Conservation (phyloP, 2,329 filamentous ascomycete genomes). For the Aspergillus pseudonomiae region DNA sequence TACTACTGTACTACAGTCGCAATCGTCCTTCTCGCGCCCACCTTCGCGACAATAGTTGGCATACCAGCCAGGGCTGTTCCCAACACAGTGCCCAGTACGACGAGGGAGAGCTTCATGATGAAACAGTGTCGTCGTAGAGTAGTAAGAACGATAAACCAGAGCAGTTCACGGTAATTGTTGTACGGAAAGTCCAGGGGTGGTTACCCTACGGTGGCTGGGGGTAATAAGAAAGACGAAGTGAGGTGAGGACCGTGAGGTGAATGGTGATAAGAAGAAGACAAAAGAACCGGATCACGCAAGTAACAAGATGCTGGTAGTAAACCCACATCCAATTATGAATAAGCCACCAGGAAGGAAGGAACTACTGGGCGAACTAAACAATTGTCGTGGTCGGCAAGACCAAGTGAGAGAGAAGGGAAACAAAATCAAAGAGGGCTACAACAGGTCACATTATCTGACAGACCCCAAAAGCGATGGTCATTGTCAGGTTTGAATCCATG, state of each 20-base stretch:
- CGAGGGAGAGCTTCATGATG: background rate
- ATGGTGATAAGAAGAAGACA: background rate
- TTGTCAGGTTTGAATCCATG: background rate
- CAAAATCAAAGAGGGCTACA: background rate
- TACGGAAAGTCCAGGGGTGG: background rate
- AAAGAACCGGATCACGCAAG: background rate
- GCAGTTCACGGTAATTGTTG: background rate
- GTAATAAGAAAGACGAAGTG: background rate
- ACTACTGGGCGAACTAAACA: background rate
- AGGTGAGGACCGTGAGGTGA: background rate
- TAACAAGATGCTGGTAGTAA: background rate
- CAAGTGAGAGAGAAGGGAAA: background rate
- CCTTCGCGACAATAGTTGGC: background rate
- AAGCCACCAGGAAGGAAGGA: background rate
- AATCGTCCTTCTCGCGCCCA: background rate
- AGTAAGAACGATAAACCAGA: background rate
- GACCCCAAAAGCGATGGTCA: background rate
- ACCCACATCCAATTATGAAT: background rate
- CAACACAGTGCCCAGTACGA: background rate
- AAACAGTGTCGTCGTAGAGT: background rate
- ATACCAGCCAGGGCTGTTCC: background rate
- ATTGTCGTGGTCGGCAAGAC: background rate
- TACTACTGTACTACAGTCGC: too few relatives aligned
- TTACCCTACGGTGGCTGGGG: background rate
- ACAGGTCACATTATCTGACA: background rate